A percentile compares a stretch with the other conserved stretches of the same genome.
These are phyloP conservation scores for Allodekkera sacchari DNA, from an alignment of 805 yeast species.

Conservation along the genomic window DNA sequence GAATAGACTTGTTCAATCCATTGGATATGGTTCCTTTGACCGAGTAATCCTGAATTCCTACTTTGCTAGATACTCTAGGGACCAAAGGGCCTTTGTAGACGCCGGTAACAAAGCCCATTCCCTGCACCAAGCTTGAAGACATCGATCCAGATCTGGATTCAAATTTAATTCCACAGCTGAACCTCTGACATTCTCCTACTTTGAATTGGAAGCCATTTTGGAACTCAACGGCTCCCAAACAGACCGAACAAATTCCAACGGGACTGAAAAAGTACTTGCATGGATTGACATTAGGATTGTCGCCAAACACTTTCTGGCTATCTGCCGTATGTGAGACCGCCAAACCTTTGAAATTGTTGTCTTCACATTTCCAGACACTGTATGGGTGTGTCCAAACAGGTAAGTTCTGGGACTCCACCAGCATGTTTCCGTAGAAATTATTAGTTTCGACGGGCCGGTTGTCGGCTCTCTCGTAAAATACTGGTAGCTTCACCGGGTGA, in stretches of 20 bases:
- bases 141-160: slow-evolving; percentile 24
- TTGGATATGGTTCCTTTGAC: slow-evolving; percentile 29
- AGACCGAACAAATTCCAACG: slow-evolving; percentile 55
- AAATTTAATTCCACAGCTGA: slow-evolving; percentile 27
- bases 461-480: slow-evolving; percentile 27
- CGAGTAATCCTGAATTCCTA: slow-evolving; percentile 51
- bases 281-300: slow-evolving; percentile 39
- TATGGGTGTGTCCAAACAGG: slow-evolving; percentile 83
- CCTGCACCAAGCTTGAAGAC: slow-evolving; percentile 59
- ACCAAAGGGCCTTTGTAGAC: slow-evolving; percentile 40
- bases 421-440: slow-evolving; percentile 68
- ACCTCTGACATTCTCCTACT: slow-evolving; percentile 26
- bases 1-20: slow-evolving; percentile 44
- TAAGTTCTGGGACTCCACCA: slow-evolving; percentile 55
- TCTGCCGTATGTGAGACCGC: slow-evolving; percentile 58
- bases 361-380: slow-evolving; percentile 53
- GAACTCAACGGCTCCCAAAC: slow-evolving; percentile 39
- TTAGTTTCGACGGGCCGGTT: slow-evolving; percentile 61
- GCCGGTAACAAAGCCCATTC: slow-evolving; percentile 74
- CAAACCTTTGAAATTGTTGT: slow-evolving; percentile 40
- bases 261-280: slow-evolving; percentile 56
- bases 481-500: slow-evolving; percentile 58
- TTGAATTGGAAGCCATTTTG: slow-evolving; percentile 13
- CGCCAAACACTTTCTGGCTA: slow-evolving; percentile 61
- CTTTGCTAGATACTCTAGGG: slow-evolving; percentile 50